Evolutionary conservation across 78 protist species (phyloP).

Genomic region (Acrasis kona): DNA sequence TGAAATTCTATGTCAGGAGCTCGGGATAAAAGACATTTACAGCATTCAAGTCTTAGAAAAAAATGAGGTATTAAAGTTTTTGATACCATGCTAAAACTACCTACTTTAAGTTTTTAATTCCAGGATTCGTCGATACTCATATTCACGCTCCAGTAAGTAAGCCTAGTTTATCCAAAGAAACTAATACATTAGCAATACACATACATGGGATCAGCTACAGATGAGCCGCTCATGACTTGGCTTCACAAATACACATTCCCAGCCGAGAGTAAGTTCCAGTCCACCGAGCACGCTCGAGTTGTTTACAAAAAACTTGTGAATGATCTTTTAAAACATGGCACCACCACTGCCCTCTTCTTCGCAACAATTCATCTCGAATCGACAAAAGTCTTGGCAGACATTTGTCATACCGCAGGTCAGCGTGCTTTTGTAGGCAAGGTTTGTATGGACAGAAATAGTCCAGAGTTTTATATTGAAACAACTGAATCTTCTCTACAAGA

Average conservation of each 20-base stretch:
- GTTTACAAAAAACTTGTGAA: slow-evolving; percentile 44
- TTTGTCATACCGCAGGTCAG: slow-evolving; percentile 48
- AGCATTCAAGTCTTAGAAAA: no score
- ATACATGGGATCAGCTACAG: slow-evolving; percentile 60
- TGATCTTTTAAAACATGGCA: slow-evolving; percentile 47
- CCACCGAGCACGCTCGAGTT: slow-evolving; percentile 35
- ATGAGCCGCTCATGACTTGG: slow-evolving; percentile 73
- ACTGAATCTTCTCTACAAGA: slow-evolving; percentile 33
- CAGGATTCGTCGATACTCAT: slow-evolving; percentile 84
- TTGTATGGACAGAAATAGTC: slow-evolving; percentile 66
- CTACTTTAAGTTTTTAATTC: slow-evolving; percentile 64
- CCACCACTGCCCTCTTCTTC: slow-evolving; percentile 66
- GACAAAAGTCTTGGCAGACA: slow-evolving; percentile 19
- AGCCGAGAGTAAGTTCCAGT: slow-evolving; percentile 42
- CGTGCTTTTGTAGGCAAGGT: slow-evolving; percentile 78
- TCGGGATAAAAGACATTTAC: no score
- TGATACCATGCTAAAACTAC: no score
- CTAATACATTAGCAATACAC: no score
- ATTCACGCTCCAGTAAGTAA: slow-evolving; percentile 88
- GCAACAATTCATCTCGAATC: slow-evolving; percentile 78
- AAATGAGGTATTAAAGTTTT: no score
- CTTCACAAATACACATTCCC: slow-evolving; percentile 81
- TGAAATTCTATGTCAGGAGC: no score
- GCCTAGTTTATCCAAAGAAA: no score
- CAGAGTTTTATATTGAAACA: slow-evolving; percentile 66